Evolutionary conservation across 192 early-diverging fungal species (phyloP).

Genomic region (Backusella psychrophila): DNA sequence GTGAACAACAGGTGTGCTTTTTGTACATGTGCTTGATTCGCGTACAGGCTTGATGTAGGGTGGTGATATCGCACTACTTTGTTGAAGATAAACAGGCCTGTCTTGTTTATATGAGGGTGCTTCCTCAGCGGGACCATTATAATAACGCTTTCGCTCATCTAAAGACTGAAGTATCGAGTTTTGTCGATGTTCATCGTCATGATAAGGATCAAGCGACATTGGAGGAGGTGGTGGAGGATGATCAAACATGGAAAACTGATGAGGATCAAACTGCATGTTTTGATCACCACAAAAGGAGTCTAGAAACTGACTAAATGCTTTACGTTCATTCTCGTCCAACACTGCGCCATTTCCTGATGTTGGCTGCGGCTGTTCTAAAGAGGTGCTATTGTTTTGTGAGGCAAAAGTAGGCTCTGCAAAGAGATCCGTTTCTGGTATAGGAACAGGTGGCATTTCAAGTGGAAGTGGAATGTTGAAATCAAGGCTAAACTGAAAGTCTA

Average conservation of each 20-base stretch:
- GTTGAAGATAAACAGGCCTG: conserved; percentile 8
- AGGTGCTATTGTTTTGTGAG: neutral
- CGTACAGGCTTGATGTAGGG: conserved; percentile 13
- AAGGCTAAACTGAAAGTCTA: conserved; percentile 39
- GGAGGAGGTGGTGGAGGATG: conserved; percentile 2
- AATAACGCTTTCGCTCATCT: conserved; percentile 6
- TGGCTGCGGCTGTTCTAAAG: neutral
- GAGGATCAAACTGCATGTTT: conserved; percentile 27
- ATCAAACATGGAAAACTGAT: neutral
- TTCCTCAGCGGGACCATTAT: neutral
- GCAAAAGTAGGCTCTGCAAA: neutral
- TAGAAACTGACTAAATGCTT: conserved; percentile 49
- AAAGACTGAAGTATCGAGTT: conserved; percentile 5
- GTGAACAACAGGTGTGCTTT: neutral
- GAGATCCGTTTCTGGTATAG: neutral
- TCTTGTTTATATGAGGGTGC: neutral
- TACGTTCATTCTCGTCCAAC: conserved; percentile 42
- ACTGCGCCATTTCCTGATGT: conserved; percentile 7
- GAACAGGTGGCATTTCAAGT: conserved; percentile 1
- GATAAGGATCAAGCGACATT: neutral
- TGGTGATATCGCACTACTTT: conserved; percentile 7
- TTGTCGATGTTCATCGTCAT: conserved; percentile 8
- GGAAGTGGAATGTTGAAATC: neutral
- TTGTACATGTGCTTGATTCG: neutral
- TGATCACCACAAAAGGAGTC: conserved; percentile 49